Conservation (phyloP, 2,329 filamentous ascomycete species). For the Teratosphaeria nubilosa region DNA sequence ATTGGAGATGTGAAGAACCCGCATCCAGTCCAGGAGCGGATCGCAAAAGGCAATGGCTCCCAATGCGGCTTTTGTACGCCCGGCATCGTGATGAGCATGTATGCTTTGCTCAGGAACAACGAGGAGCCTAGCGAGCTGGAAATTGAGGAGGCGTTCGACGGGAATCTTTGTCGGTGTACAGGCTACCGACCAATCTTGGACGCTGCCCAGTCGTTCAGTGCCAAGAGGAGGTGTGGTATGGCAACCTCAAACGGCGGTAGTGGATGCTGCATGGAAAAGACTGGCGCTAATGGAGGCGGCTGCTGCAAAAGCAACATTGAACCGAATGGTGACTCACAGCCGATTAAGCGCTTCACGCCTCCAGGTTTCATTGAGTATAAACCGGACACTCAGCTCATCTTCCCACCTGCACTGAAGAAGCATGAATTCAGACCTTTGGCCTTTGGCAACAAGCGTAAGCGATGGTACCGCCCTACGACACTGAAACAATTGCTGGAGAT, state of each 20-base stretch:
- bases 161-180: slow-evolving; percentile 90
- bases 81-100: slow-evolving; percentile 94
- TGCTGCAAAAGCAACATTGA: slow-evolving; percentile 58
- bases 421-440: slow-evolving; percentile 71
- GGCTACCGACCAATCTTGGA: slow-evolving; percentile 91
- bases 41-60: slow-evolving; percentile 83
- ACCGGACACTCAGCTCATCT: slow-evolving; percentile 88
- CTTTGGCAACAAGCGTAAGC: slow-evolving; percentile 90
- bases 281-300: slow-evolving; percentile 48
- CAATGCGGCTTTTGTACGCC: slow-evolving; percentile 96
- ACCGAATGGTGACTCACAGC: slow-evolving; percentile 36
- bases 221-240: slow-evolving; percentile 46
- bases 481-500: slow-evolving; percentile 83
- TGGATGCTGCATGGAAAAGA: slow-evolving; percentile 60
- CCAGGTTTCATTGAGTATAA: slow-evolving; percentile 93
- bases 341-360: slow-evolving; percentile 59
- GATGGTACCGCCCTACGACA: slow-evolving; percentile 84
- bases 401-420: slow-evolving; percentile 74
- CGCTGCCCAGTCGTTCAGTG: slow-evolving; percentile 79
- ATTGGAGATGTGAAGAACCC: slow-evolving; percentile 81
- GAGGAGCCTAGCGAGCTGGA: slow-evolving; percentile 66
- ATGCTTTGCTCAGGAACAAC: slow-evolving; percentile 82
- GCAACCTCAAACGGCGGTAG: slow-evolving; percentile 47
- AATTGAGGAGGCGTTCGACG: slow-evolving; percentile 93
- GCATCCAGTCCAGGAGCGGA: slow-evolving; percentile 81